A percentile compares a stretch with the other conserved stretches of the same genome.
Conservation (phyloP, 2,329 filamentous ascomycete species). For the Phaeomoniella chlamydospora region DNA sequence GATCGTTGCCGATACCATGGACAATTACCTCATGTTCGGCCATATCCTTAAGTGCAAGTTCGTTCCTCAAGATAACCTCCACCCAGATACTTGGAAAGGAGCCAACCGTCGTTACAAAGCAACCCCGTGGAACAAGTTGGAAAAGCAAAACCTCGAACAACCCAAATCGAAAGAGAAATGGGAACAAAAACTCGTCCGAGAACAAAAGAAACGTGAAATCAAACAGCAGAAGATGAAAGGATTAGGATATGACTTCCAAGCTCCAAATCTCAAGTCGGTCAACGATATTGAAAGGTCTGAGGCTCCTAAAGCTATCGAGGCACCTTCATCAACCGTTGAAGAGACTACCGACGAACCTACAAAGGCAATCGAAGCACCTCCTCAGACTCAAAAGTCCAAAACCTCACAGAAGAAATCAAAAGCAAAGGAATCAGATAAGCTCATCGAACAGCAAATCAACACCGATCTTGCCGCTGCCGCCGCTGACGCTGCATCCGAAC, state of each 20-base stretch:
- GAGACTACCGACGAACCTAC: background rate
- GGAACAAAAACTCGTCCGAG: conserved; percentile 58
- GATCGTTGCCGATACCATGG: conserved; percentile 90
- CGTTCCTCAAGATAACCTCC: conserved; percentile 62
- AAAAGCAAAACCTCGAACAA: conserved; percentile 58
- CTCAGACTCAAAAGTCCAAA: background rate
- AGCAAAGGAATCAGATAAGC: background rate
- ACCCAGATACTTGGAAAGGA: conserved; percentile 74
- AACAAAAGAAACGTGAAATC: conserved; percentile 53
- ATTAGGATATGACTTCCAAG: conserved; percentile 71
- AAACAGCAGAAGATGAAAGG: conserved; percentile 64
- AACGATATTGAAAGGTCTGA: conserved; percentile 24
- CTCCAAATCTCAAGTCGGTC: conserved; percentile 54
- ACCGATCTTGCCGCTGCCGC: background rate
- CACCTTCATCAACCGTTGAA: background rate
- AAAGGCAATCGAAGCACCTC: background rate
- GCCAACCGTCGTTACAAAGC: conserved; percentile 82
- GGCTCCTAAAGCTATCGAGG: background rate
- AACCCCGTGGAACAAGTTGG: conserved; percentile 77
- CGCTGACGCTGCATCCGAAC: too few relatives aligned
- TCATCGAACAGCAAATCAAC: background rate
- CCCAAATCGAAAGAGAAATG: conserved; percentile 63
- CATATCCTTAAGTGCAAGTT: conserved; percentile 82
- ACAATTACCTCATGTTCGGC: conserved; percentile 91
- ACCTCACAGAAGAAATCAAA: background rate